Base-by-base conservation (phyloP, 2,329 filamentous ascomycete species). In the Fusarium ramigenum region DNA sequence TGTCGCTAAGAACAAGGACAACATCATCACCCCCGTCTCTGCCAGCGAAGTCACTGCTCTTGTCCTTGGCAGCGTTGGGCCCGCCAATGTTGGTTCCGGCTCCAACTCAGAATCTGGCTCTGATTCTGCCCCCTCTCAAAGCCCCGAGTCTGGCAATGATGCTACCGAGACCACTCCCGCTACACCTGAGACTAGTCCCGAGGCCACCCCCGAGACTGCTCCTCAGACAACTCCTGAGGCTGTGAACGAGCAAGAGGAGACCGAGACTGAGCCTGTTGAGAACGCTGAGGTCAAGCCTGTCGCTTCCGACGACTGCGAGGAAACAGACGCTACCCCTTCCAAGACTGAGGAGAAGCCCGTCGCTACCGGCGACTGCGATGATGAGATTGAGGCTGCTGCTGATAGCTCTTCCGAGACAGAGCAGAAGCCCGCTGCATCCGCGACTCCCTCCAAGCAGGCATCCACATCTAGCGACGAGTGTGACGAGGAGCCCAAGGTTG, bases 11-110 rank as follows among this genome's bases (percentile, higher is more conserved):
- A 56, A 52, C 14, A 72, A 75, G 10, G 61, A 59, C 4, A 77
- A 74, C 40, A 75, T 79, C 1, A 76, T 79, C 16, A 56, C 65
- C 28, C 77, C 78, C 11, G 69, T 79, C 39, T 66, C 75, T n/a
- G 78, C 77, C 14, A 70, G 61, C 21, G 56, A 74, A 36, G 78
- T 80, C 25, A 58, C 73, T 4, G 66, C 54, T 32, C 78, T 79
- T 40, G 78, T 79, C 25, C 50, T 28, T 6, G 60, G 68, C 44
- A 72, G 46, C 44, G 78, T 72, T 23, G 78, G 78, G 7, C 78
- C 78, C 15, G 42, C 74, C 14, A 79, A 77, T 47, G 52, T 79
- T 10, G 75, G 76, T 37, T 70, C 77, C 9, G 64, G 37, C 21
- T 59, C 76, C 15, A 59, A 23, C 23, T 49, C 79, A 3, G 75